Percentiles rank a stretch among this genome's conserved stretches.
Conservation (phyloP, 768 basidiomycete genomes). For the Albatrellus ellisii region DNA sequence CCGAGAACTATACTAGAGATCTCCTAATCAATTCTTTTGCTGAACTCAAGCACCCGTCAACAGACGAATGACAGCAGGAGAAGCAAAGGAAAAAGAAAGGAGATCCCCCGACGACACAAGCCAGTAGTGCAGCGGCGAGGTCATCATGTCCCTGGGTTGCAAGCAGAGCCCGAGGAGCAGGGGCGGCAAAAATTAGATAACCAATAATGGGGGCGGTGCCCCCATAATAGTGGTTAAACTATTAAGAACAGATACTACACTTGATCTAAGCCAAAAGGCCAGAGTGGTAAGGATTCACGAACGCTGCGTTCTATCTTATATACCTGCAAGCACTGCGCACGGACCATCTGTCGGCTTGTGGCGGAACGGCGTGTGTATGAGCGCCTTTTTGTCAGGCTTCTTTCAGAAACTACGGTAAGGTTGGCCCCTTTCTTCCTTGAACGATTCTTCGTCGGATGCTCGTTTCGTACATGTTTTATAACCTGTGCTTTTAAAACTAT, state of each 20-base stretch:
- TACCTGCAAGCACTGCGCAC: too few species aligned
- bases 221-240: conserved; percentile 41
- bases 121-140: conserved; percentile 14
- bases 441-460: too few species aligned
- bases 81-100: conserved; percentile 10
- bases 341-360: too few species aligned
- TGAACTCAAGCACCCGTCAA: not conserved
- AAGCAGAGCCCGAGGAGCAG: conserved; percentile 12
- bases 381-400: too few species aligned
- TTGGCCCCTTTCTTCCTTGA: too few species aligned
- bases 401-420: too few species aligned
- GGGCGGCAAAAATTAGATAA: conserved; percentile 23
- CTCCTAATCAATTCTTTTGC: conserved; percentile 7
- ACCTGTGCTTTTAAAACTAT: too few species aligned
- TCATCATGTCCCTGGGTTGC: conserved; percentile 13
- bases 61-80: not conserved
- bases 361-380: too few species aligned
- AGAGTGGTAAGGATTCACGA: conserved; percentile 76
- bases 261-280: conserved; percentile 96
- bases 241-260: conserved; percentile 96
- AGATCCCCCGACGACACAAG: conserved; percentile 12
- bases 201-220: conserved; percentile 22
- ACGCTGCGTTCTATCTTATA: too few species aligned
- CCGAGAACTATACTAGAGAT: not conserved
- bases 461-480: too few species aligned